Percentiles rank a stretch among this genome's conserved stretches.
These are phyloP conservation scores for Hypoxylon sp. DNA, from an alignment of 2,329 filamentous ascomycete genomes.

Conservation along the genomic window DNA sequence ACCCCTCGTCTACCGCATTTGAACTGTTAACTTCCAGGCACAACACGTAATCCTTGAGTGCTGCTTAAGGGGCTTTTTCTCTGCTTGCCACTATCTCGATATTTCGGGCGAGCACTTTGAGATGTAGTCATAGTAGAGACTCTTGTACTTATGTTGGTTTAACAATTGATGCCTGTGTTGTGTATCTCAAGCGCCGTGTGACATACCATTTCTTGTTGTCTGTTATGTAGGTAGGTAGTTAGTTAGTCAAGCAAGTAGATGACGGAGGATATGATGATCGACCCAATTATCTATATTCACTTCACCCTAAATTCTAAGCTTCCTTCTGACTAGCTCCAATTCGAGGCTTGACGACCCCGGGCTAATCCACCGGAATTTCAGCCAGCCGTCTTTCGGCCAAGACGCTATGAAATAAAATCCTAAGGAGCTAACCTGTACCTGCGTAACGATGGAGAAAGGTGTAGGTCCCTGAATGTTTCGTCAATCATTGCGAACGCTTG, in stretches of 20 bases:
- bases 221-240: too few species aligned
- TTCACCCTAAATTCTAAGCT: background rate
- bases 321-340: background rate
- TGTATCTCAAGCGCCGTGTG: background rate
- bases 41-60: background rate
- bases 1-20: constrained; percentile 3
- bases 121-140: too few species aligned
- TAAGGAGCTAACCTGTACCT: background rate
- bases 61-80: too few species aligned
- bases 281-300: background rate
- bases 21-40: too few species aligned
- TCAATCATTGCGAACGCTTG: too few species aligned
- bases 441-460: background rate
- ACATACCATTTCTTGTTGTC: background rate
- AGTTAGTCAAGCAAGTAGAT: constrained; percentile 3
- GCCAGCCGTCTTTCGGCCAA: constrained; percentile 30
- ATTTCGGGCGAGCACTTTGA: too few species aligned
- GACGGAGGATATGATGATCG: constrained; percentile 14
- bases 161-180: background rate
- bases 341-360: constrained; percentile 22
- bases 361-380: constrained; percentile 23
- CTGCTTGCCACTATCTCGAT: too few species aligned
- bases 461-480: background rate
- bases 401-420: constrained; percentile 1
- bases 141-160: background rate